Conservation (phyloP, 2,329 filamentous ascomycete species). For the Trichoderma semiorbis region DNA sequence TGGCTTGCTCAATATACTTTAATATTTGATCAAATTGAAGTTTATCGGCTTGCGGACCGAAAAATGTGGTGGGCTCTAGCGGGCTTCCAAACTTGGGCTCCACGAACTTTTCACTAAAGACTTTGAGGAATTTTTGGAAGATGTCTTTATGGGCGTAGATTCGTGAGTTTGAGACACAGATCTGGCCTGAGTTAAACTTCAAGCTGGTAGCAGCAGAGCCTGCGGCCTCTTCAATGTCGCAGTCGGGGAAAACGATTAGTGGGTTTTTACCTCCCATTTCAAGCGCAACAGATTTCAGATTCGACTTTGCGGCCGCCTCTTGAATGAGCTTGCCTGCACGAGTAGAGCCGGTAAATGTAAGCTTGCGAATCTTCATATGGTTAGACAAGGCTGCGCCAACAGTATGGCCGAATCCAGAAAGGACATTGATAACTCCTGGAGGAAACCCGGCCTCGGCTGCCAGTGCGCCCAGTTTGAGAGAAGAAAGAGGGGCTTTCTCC, state of each 20-base stretch:
- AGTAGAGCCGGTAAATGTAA: conserved; percentile 72
- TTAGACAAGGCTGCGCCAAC: conserved; percentile 63
- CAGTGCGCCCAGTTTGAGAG: neutral
- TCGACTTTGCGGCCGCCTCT: conserved; percentile 39
- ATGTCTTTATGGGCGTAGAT: neutral
- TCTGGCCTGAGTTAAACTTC: neutral
- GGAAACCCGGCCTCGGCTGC: conserved; percentile 38
- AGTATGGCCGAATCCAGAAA: conserved; percentile 64
- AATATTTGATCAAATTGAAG: conserved; percentile 63
- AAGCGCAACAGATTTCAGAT: neutral
- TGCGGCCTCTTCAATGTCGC: neutral
- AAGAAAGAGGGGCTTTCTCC: neutral
- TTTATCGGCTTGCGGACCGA: neutral
- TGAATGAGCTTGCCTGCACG: conserved; percentile 64
- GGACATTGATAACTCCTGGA: conserved; percentile 67
- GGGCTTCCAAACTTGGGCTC: neutral
- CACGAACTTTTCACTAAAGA: neutral
- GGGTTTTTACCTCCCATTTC: neutral
- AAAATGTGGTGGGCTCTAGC: neutral
- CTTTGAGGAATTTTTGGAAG: neutral
- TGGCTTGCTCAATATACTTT: conserved; percentile 46
- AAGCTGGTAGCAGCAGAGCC: neutral
- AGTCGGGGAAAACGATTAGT: neutral
- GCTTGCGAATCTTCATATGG: conserved; percentile 65
- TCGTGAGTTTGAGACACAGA: neutral